Evolutionary conservation across 2,329 filamentous ascomycete genomes (phyloP), one percentile per base, ranked within the genome.

Genomic region (Calycina herbarum): DNA sequence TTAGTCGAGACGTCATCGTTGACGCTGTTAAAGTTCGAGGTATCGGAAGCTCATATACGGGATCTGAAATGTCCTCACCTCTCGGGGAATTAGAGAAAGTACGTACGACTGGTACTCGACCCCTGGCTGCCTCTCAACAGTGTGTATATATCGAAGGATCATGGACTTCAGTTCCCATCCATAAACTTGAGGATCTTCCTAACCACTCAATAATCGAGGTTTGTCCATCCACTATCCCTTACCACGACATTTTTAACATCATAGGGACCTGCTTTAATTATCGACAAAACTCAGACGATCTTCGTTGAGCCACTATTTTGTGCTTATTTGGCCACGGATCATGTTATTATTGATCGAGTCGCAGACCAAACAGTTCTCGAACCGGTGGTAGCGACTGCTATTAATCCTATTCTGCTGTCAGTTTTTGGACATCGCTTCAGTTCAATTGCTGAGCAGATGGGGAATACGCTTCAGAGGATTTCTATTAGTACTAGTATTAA

Each of bases 241-340:
- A 10, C 7, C 8, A 20, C 31, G 1, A 13, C 17, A 17, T n/a
- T n/a, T 15, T 11, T 48, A 20, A 48, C 42, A 48, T 8, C 8
- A 5, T 17, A 48, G 42, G 93, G 94, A 0, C 93, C 94, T 0
- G 93, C 93, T 0, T 91, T 97, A 78, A 84, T 97, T 66, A 92
- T 92, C 1, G 94, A 94, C 72, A 88, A 89, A 5, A 94, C 91
- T 0, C 94, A 97, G 78, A 97, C 94, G 0, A 94, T 97, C 67
- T 91, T 97, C 0, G 87, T 97, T 1, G 90, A 91, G 0, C 94
- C 94, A 0, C 86, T 85, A 35, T 86, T 92, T 2, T 86, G 86
- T 33, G 94, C 94, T 0, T 79, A 92, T 20, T 82, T 96, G 35
- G 38, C 66, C 4, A 40, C 59, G 15, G 86, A 95, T n/a, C 94